Evolutionary conservation across 108 stramenopile species (phyloP).

Genomic region (Cyclotella cryptica): DNA sequence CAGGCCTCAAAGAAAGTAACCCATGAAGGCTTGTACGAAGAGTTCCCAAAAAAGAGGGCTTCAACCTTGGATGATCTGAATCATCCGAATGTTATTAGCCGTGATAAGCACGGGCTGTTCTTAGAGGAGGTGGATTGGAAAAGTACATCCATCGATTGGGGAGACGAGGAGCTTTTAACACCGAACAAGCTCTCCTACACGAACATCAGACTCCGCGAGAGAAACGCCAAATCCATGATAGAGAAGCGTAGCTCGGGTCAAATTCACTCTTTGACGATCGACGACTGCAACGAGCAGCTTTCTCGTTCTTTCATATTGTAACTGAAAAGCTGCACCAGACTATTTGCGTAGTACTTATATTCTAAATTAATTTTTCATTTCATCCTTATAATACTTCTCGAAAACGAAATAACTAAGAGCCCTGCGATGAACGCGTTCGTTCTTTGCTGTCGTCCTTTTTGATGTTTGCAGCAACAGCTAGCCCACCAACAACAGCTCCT

Average conservation of each 20-base stretch:
- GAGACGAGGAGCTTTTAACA: conserved; percentile 2
- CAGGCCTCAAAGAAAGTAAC: not conserved
- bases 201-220: not conserved
- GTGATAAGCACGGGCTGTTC: conserved; percentile 7
- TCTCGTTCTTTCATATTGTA: too few relatives aligned
- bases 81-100: not conserved
- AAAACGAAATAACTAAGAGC: not conserved
- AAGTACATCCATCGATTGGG: conserved; percentile 30
- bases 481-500: conserved; percentile 28
- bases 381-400: not conserved
- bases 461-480: conserved; percentile 21
- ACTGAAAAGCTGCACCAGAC: too few relatives aligned
- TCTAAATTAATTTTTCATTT: conserved; percentile 4
- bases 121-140: conserved; percentile 21
- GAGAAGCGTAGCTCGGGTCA: too few relatives aligned
- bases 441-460: conserved; percentile 17
- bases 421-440: not conserved
- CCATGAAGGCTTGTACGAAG: not conserved
- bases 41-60: not conserved
- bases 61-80: not conserved
- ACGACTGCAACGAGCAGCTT: too few relatives aligned
- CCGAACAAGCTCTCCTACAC: not conserved
- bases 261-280: too few relatives aligned
- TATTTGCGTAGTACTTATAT: not conserved
- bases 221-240: not conserved